A percentile compares a stretch with the other conserved stretches of the same genome.
Evolutionary conservation across 2,329 filamentous ascomycete species (phyloP).

Genomic region (Ceratocystis ficicola): DNA sequence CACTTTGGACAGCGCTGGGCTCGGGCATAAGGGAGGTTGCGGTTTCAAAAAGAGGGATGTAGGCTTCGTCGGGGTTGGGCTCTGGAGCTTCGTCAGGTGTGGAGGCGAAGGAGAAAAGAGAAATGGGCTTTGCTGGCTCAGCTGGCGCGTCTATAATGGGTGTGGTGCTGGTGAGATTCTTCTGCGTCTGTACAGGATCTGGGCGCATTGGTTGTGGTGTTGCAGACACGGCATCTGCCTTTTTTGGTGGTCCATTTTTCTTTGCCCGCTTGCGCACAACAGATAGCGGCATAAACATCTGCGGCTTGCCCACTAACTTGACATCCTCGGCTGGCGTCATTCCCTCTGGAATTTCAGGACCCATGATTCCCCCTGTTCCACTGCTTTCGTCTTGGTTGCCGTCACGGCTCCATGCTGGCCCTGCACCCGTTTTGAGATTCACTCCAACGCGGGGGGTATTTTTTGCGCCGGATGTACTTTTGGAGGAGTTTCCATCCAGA

Average conservation of each 20-base stretch:
- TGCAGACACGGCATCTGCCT: conserved; percentile 12
- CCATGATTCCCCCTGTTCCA: conserved; percentile 25
- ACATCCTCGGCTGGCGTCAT: conserved; percentile 51
- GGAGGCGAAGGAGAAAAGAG: conserved; percentile 54
- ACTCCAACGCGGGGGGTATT: conserved; percentile 33
- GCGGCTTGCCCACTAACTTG: conserved; percentile 62
- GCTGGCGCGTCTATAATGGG: background rate
- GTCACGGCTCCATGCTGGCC: conserved; percentile 66
- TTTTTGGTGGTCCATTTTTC: conserved; percentile 42
- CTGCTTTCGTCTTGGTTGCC: conserved; percentile 25
- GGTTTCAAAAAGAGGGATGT: conserved; percentile 42
- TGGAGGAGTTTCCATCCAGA: conserved; percentile 22
- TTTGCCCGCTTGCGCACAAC: conserved; percentile 64
- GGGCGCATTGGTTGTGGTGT: background rate
- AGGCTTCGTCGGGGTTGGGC: conserved; percentile 28
- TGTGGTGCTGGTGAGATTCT: background rate
- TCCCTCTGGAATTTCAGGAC: conserved; percentile 41
- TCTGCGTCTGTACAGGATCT: background rate
- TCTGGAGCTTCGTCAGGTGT: conserved; percentile 28
- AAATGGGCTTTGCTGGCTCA: conserved; percentile 37
- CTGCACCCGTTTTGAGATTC: conserved; percentile 69
- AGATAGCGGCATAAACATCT: conserved; percentile 82
- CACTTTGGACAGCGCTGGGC: conserved; percentile 19
- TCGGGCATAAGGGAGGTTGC: conserved; percentile 28
- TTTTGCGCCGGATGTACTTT: background rate